Evolutionary conservation across 768 basidiomycete genomes (phyloP).

Genomic region (Termitomyces sp.): DNA sequence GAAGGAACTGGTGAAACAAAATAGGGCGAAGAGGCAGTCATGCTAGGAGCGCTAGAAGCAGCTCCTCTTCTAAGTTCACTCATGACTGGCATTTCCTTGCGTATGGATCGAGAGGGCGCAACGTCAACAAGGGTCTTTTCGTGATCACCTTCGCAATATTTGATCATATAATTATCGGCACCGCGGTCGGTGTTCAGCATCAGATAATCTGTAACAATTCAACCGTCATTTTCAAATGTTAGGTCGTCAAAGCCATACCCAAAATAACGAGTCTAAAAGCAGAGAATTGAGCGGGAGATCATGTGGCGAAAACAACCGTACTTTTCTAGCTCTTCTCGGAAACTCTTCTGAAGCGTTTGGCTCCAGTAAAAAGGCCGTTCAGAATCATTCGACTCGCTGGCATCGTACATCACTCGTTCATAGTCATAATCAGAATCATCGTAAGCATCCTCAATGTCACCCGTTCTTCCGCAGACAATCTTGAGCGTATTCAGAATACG

Average conservation of each 20-base stretch:
- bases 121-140: slow-evolving; percentile 76
- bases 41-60: slow-evolving; percentile 28
- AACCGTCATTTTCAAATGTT: background rate
- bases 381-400: slow-evolving; percentile 48
- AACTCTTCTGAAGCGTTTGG: slow-evolving; percentile 67
- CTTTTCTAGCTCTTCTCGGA: slow-evolving; percentile 88
- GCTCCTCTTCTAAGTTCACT: slow-evolving; percentile 51
- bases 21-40: slow-evolving; percentile 32
- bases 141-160: slow-evolving; percentile 77
- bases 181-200: slow-evolving; percentile 91
- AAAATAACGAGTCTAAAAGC: slow-evolving; percentile 69
- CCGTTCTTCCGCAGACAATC: slow-evolving; percentile 82
- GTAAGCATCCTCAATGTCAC: slow-evolving; percentile 60
- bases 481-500: slow-evolving; percentile 63
- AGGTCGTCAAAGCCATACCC: slow-evolving; percentile 36
- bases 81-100: slow-evolving; percentile 67
- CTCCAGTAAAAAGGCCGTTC: slow-evolving; percentile 80
- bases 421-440: slow-evolving; percentile 76
- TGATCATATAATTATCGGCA: slow-evolving; percentile 91
- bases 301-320: slow-evolving; percentile 25
- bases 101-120: slow-evolving; percentile 65
- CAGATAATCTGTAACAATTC: slow-evolving; percentile 57
- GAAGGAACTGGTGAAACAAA: slow-evolving; percentile 30
- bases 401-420: slow-evolving; percentile 62
- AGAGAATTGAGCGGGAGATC: slow-evolving; percentile 5